These are phyloP conservation scores for Ricinus communis DNA, from an alignment of 345 rosid species.

Conservation along the genomic window DNA sequence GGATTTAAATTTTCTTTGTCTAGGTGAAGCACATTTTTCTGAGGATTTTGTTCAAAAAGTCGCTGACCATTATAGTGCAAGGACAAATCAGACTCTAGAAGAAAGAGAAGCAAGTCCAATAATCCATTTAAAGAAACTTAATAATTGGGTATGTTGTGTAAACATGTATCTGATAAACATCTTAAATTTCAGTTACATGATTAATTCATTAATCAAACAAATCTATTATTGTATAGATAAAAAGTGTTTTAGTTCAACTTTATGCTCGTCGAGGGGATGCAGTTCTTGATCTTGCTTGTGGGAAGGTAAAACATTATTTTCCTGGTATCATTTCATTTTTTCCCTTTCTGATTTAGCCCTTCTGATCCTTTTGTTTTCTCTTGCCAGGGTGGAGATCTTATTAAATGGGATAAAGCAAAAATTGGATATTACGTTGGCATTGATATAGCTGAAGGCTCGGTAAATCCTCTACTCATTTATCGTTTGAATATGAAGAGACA, in stretches of 20 bases:
- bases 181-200: not conserved
- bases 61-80: conserved; percentile 94
- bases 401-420: conserved; percentile 96
- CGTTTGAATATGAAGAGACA: not conserved
- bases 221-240: conserved; percentile 53
- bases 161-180: not conserved
- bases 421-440: conserved; percentile 92
- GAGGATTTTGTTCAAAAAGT: conserved; percentile 61
- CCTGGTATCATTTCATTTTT: not conserved
- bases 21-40: conserved; percentile 56
- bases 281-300: conserved; percentile 96
- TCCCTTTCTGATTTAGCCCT: conserved; percentile 2
- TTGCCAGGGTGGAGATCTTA: conserved; percentile 91
- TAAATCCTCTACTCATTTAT: conserved; percentile 25
- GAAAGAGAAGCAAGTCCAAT: conserved; percentile 98
- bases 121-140: conserved; percentile 91
- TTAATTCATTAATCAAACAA: not conserved
- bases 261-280: conserved; percentile 83
- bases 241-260: conserved; percentile 93
- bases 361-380: conserved; percentile 5
- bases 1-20: conserved; percentile 10
- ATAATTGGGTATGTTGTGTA: conserved; percentile 73
- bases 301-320: conserved; percentile 55
- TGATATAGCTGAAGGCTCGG: conserved; percentile 98
- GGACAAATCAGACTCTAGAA: conserved; percentile 94